Evolutionary conservation across 208 protist genomes (phyloP).

Genomic region (Trypanosomatidae sp.): DNA sequence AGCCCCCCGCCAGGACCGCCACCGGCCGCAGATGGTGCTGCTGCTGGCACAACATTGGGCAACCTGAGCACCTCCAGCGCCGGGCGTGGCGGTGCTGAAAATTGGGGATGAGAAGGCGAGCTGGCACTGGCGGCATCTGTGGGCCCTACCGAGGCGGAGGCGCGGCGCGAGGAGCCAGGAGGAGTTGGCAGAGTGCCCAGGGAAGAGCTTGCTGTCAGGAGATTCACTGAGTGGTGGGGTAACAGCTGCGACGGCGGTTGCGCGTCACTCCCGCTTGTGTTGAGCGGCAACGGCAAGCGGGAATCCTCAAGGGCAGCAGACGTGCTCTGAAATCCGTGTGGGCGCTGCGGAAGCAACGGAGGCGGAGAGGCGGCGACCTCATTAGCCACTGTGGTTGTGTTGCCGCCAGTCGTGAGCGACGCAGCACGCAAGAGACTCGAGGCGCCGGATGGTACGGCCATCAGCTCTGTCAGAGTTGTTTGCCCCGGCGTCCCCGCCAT

Average conservation of each 20-base stretch:
- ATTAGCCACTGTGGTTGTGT: not conserved
- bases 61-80: not conserved
- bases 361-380: not conserved
- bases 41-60: not conserved
- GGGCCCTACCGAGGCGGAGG: not conserved
- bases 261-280: not conserved
- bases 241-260: not conserved
- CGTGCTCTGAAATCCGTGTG: conserved; percentile 1
- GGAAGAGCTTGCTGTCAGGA: not conserved
- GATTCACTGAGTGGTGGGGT: not conserved
- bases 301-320: conserved; percentile 9
- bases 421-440: not conserved
- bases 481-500: not conserved
- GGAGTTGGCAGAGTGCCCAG: not conserved
- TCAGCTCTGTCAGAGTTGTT: not conserved
- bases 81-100: not conserved
- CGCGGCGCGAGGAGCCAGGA: not conserved
- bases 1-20: not conserved
- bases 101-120: not conserved
- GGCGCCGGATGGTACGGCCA: not conserved
- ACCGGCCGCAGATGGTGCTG: not conserved
- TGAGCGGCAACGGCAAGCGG: not conserved
- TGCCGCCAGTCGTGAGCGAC: not conserved
- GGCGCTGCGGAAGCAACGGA: not conserved
- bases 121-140: not conserved